phyloP scores from a whole-genome alignment of 768 basidiomycete species.

The Lentinula guzmanii region DNA sequence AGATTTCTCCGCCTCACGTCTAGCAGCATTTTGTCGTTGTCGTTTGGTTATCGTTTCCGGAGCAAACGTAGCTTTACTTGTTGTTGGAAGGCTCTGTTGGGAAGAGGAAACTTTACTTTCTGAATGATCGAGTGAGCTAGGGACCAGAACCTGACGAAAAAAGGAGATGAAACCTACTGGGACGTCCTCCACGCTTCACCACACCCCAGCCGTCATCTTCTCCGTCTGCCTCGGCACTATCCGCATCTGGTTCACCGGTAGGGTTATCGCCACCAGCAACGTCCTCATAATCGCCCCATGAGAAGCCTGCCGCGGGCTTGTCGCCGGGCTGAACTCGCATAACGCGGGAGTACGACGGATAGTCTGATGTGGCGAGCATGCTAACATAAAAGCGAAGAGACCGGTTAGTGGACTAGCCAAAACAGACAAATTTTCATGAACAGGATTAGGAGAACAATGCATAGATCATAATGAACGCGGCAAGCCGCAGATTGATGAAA shows the following conservation, averaged over 20 bases:
- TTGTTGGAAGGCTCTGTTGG: not conserved
- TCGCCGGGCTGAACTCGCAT: conserved; percentile 64
- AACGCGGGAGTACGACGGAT: conserved; percentile 52
- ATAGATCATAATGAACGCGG: not conserved
- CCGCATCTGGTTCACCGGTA: conserved; percentile 16
- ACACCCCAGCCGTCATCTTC: conserved; percentile 82
- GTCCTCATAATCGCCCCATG: conserved; percentile 78
- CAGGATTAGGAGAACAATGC: not conserved
- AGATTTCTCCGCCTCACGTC: conserved; percentile 37
- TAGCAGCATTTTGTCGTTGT: conserved; percentile 49
- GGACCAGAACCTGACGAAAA: not conserved
- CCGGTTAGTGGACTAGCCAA: not conserved
- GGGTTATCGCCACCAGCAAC: conserved; percentile 20
- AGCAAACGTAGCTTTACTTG: conserved; percentile 1
- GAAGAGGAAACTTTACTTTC: not conserved
- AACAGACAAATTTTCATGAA: not conserved
- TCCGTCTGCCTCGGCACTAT: conserved; percentile 53
- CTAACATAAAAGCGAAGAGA: conserved; percentile 26
- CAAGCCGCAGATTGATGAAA: not conserved
- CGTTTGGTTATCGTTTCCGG: conserved; percentile 39
- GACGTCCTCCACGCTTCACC: conserved; percentile 49
- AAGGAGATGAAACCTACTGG: conserved; percentile 25
- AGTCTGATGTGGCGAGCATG: conserved; percentile 57
- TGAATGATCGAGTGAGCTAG: not conserved
- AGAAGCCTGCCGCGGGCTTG: conserved; percentile 57